Base-by-base conservation (phyloP, 2,329 filamentous ascomycete species). In the Fusarium xylarioides region DNA sequence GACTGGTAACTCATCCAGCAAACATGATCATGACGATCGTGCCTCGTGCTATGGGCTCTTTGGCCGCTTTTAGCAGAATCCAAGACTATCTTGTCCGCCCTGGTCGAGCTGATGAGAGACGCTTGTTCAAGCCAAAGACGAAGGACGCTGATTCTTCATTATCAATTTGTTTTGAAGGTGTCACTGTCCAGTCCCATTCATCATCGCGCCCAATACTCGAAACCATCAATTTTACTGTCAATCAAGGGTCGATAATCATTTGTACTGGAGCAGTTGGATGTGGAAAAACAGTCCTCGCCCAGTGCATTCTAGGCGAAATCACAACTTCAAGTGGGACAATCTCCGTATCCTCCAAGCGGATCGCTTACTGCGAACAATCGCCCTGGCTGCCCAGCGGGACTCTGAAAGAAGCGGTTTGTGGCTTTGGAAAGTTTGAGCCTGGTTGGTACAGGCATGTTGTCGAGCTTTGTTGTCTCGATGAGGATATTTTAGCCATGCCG, bases 121-220 rank as follows among this genome's bases (percentile, higher is more conserved):
- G 4, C 2, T 35, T 28, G 8, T 15, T 11, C 0, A 7, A 19
- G 10, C 7, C 11, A 11, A 6, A 15, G 2, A 28, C 6, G 0
- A 26, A 43, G 12, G 30, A 18, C 14, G 23, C 16, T 9, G 15
- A 19, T 3, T 10, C 23, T n/a, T 30, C 7, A 42, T 5, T 1
- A 11, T 40, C n/a, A 2, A 12, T 57, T 26, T 21, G 10, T 19
- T 28, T 57, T 28, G n/a, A 47, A 7, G 40, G 2, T 3, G 18
- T 57, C 7, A 37, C 19, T 21, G 38, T 57, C 7, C 40, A 47
- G 15, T 21, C 26, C 2, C 19, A 7, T 8, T 18, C n/a, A n/a
- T n/a, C 32, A 2, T 11, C 54, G 0, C 40, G n/a, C 2, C 5
- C 32, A 5, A 5, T 57, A 0, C 54, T 57, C 6, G 12, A 28